A percentile compares a stretch with the other conserved stretches of the same genome.
Evolutionary conservation across 495 filamentous ascomycete genomes (phyloP).

Genomic region (Tuber borchii): DNA sequence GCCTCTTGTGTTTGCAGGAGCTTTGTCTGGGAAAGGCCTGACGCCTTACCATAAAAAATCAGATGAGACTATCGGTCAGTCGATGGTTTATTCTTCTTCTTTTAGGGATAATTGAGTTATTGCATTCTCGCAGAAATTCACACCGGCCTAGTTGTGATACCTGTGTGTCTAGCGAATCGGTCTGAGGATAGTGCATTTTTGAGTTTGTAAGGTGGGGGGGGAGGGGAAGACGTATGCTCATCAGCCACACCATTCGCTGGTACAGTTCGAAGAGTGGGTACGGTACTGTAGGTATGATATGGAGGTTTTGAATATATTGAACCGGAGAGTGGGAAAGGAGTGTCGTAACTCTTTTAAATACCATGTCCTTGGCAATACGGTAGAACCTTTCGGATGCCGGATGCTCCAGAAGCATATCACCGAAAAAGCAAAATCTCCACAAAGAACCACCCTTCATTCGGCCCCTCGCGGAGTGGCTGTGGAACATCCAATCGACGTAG

Average conservation of each 20-base stretch:
- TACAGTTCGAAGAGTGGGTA: neutral
- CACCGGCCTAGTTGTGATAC: neutral
- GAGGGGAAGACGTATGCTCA: neutral
- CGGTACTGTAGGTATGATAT: neutral
- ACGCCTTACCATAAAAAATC: neutral
- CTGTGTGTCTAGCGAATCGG: neutral
- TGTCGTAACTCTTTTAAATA: neutral
- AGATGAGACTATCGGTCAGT: neutral
- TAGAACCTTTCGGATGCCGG: neutral
- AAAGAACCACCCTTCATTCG: neutral
- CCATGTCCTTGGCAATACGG: neutral
- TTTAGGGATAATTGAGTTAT: neutral
- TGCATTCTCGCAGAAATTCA: neutral
- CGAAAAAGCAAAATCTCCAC: neutral
- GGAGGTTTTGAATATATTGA: neutral
- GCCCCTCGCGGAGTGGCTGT: neutral
- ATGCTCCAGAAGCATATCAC: neutral
- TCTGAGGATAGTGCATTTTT: neutral
- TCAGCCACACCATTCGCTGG: neutral
- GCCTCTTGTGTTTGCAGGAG: neutral
- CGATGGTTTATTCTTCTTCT: neutral
- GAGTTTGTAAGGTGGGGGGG: neutral
- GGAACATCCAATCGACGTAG: neutral
- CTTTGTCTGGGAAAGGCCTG: neutral
- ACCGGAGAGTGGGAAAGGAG: neutral